Base-by-base conservation (phyloP, 129 eudicot species). In the Centrapalus pauciflorus region DNA sequence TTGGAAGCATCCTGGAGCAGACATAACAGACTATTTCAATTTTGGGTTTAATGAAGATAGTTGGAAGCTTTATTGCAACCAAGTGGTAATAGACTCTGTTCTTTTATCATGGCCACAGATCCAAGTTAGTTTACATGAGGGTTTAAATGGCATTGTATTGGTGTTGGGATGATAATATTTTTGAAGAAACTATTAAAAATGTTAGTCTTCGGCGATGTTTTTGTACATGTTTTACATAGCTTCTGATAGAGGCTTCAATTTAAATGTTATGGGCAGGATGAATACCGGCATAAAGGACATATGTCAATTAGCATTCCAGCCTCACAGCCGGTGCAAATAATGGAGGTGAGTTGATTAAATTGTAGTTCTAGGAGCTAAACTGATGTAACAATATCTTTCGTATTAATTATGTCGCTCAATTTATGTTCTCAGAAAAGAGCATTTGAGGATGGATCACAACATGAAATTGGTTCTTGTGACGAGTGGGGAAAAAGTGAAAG, bases 11-110 rank as follows among this genome's bases (percentile, higher is more conserved):
- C 79, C 88, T 7, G 90, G 74, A 27, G 79, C 72, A 48, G 87
- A 89, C 73, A 52, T 83, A 30, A 81, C 96, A 49, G 90, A 89
- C 74, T 89, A 66, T 65, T 89, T 89, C 70, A 89, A 85, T 76
- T 89, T 78, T 74, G 94, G 85, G 55, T 79, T 89, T 49, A 79
- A 85, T 61, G 96, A 89, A 71, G 81, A 81, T 57, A 77, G 74
- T 46, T 89, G 96, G 96, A 89, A 70, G 66, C 60, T 56, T 30
- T 89, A 81, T 75, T 83, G 96, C 79, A 81, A 83, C 50, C 70
- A 57, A 62, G 60, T 89, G 94, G 96, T 85, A 81, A 67, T 59
- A 41, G 24, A 49, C 40, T 71, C 25, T 63, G 3, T 20, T 59
- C 35, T 41, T 62, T n/a, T n/a, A n/a, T n/a, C n/a, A n/a, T n/a